Evolutionary conservation across 768 basidiomycete genomes (phyloP).

Genomic region (Vararia minispora): DNA sequence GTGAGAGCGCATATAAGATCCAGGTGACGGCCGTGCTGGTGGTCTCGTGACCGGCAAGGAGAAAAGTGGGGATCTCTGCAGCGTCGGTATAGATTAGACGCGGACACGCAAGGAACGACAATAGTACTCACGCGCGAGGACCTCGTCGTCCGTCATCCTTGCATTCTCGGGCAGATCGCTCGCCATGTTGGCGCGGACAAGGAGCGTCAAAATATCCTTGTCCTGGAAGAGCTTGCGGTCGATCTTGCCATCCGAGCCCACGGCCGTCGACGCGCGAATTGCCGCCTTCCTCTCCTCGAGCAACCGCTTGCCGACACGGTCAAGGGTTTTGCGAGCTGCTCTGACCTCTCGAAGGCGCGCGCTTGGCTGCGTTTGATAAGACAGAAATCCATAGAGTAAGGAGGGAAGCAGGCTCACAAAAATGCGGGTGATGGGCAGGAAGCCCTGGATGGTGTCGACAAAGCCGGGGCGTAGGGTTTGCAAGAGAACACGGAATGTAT

Average conservation of each 20-base stretch:
- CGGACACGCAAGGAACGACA: background rate
- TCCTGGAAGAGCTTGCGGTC: background rate
- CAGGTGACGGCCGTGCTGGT: constrained; percentile 16
- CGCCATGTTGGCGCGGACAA: constrained; percentile 21
- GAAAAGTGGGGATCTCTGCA: constrained; percentile 7
- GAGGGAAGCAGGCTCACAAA: too few relatives aligned
- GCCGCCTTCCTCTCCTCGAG: background rate
- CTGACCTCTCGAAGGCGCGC: too few relatives aligned
- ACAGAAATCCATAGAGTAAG: too few relatives aligned
- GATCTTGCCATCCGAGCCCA: background rate
- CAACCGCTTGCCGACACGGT: background rate
- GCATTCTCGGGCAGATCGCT: constrained; percentile 14
- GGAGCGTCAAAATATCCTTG: background rate
- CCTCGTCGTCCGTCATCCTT: constrained; percentile 19
- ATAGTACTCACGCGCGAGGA: constrained; percentile 15
- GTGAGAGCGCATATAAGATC: constrained; percentile 24
- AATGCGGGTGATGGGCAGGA: constrained; percentile 22
- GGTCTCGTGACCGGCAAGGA: constrained; percentile 4
- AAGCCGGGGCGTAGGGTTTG: too few relatives aligned
- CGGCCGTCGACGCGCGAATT: constrained; percentile 12
- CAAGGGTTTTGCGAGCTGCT: too few relatives aligned
- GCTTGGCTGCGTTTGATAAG: too few relatives aligned
- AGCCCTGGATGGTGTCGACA: too few relatives aligned
- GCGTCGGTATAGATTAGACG: background rate
- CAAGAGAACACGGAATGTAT: too few relatives aligned